A percentile compares a stretch with the other conserved stretches of the same genome.
Evolutionary conservation across 2,329 filamentous ascomycete genomes (phyloP).

Genomic region (Pseudogymnoascus sp.): DNA sequence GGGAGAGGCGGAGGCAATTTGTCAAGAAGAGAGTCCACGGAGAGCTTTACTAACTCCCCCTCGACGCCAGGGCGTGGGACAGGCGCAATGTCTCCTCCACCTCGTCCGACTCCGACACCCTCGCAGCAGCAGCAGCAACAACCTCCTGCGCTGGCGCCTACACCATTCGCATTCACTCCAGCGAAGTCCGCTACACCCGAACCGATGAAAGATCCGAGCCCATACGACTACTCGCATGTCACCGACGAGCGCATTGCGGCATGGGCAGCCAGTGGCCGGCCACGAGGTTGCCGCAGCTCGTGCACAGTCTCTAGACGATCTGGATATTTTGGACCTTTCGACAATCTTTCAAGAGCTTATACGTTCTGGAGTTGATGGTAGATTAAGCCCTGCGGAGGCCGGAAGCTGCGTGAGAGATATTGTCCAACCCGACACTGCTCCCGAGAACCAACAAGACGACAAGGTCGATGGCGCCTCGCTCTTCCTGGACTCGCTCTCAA

Average conservation of each 20-base stretch:
- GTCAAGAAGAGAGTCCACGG: slow-evolving; percentile 26
- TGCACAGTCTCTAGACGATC: slow-evolving; percentile 55
- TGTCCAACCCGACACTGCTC: slow-evolving; percentile 48
- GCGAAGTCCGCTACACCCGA: slow-evolving; percentile 24
- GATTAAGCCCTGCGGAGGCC: slow-evolving; percentile 60
- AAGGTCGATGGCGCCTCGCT: slow-evolving; percentile 59
- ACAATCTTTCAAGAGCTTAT: slow-evolving; percentile 80
- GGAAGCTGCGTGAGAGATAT: slow-evolving; percentile 70
- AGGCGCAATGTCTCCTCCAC: slow-evolving; percentile 30
- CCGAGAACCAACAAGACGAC: slow-evolving; percentile 43
- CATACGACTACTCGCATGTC: slow-evolving; percentile 68
- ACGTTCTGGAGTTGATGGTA: slow-evolving; percentile 63
- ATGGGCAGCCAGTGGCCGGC: slow-evolving; percentile 64
- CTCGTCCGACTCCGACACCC: slow-evolving; percentile 23
- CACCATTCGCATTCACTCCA: not conserved
- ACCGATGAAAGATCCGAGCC: slow-evolving; percentile 24
- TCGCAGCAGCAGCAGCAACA: slow-evolving; percentile 11
- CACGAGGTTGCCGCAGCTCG: slow-evolving; percentile 61
- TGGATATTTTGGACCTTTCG: slow-evolving; percentile 63
- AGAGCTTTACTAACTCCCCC: slow-evolving; percentile 24
- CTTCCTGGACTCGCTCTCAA: slow-evolving; percentile 77
- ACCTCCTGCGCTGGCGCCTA: not conserved
- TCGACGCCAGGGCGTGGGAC: slow-evolving; percentile 24
- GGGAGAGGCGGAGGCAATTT: slow-evolving; percentile 22
- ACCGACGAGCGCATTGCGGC: slow-evolving; percentile 60